Conservation (phyloP, 2,329 filamentous ascomycete genomes). For the Verticillium isaacii region DNA sequence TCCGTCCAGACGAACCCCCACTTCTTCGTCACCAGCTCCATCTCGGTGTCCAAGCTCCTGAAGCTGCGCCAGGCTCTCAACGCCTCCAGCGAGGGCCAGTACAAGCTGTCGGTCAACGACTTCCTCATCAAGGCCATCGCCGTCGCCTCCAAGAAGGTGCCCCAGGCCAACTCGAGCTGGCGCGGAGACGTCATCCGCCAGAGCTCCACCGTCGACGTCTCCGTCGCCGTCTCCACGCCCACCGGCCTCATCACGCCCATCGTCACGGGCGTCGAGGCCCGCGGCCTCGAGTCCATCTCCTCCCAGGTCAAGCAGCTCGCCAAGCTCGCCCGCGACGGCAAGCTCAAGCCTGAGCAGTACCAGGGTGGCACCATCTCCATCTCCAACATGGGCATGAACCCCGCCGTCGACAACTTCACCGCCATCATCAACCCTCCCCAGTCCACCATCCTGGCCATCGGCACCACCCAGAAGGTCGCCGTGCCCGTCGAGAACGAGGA, state of each 20-base stretch:
- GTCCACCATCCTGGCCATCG: conserved; percentile 89
- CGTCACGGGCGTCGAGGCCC: conserved; percentile 80
- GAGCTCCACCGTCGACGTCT: conserved; percentile 90
- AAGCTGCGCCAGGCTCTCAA: conserved; percentile 96
- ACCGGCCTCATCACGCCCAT: conserved; percentile 96
- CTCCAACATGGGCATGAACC: conserved; percentile 99
- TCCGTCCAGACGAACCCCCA: conserved; percentile 93
- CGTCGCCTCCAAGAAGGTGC: conserved; percentile 86
- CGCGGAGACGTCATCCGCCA: conserved; percentile 85
- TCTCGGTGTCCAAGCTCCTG: conserved; percentile 91
- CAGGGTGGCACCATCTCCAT: conserved; percentile 99
- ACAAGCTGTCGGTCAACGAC: conserved; percentile 99
- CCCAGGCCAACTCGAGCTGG: conserved; percentile 95
- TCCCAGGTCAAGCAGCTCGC: conserved; percentile 90
- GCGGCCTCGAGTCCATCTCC: conserved; percentile 86
- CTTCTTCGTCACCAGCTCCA: conserved; percentile 89
- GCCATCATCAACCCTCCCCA: conserved; percentile 99
- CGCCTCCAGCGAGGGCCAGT: conserved; percentile 80
- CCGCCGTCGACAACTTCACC: conserved; percentile 92
- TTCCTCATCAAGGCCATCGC: conserved; percentile 97
- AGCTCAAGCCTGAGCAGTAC: conserved; percentile 99
- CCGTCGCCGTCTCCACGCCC: conserved; percentile 90
- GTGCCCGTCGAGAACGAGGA: conserved; percentile 82
- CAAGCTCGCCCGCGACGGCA: conserved; percentile 92
- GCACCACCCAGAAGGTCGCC: conserved; percentile 92